Conservation (phyloP, 2,329 filamentous ascomycete species). For the Pseudopithomyces chartarum region DNA sequence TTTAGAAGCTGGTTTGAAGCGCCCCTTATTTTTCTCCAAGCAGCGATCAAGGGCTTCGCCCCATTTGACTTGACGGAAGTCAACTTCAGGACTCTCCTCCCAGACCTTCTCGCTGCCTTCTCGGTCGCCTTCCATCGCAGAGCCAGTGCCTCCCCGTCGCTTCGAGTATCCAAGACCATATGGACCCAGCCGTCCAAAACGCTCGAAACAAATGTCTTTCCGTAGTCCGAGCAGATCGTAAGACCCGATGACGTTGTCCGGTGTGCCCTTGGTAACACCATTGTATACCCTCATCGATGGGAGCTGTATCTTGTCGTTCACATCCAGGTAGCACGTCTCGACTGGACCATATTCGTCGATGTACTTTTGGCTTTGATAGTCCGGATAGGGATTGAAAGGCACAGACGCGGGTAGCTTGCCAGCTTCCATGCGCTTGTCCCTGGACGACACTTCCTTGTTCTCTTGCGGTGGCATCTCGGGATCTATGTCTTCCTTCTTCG, state of each 20-base stretch:
- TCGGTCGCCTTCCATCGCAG: constrained; percentile 82
- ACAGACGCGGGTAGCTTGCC: constrained; percentile 36
- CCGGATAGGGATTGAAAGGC: constrained; percentile 70
- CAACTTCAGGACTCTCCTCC: constrained; percentile 71
- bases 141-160: constrained; percentile 78
- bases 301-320: constrained; percentile 65
- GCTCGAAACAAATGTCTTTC: constrained; percentile 89
- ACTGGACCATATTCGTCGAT: constrained; percentile 62
- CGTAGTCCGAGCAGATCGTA: constrained; percentile 79
- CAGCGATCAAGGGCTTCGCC: constrained; percentile 77
- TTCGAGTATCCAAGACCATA: constrained; percentile 89
- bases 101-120: constrained; percentile 83
- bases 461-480: constrained; percentile 41
- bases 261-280: constrained; percentile 82
- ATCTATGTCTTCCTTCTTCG: constrained; percentile 61
- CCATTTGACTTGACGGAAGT: constrained; percentile 80
- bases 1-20: constrained; percentile 60
- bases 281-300: constrained; percentile 75
- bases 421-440: constrained; percentile 37
- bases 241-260: constrained; percentile 83
- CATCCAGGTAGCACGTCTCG: constrained; percentile 79
- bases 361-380: constrained; percentile 64
- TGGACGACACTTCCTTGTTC: constrained; percentile 26
- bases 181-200: constrained; percentile 83
- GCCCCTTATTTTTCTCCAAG: constrained; percentile 69